Evolutionary conservation across 2,329 filamentous ascomycete species (phyloP), one percentile per base, ranked within the genome.

Genomic region (Botrytis elliptica): DNA sequence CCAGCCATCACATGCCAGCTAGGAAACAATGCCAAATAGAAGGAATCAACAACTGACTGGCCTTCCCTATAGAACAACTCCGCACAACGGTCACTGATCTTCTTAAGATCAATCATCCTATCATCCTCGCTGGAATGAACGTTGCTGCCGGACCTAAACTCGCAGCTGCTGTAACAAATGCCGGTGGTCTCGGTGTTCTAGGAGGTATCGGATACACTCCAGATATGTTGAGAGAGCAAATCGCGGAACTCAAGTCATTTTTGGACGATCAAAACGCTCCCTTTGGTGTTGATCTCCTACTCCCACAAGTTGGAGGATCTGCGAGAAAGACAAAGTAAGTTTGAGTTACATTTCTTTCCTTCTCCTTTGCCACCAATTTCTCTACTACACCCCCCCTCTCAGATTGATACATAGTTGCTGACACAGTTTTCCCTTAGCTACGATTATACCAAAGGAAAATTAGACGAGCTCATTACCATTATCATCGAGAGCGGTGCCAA

Each of bases 361-460:
- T 74, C 64, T 67, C n/a, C 36, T 60, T 49, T 60, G 49, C n/a
- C 29, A 46, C 33, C 42, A 4, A n/a, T 9, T 16, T 42, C n/a
- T 36, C 8, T 49, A 6, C 63, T 18, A 14, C 1, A 33, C 1
- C 46, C 36, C 18, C 29, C 44, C 20, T 5, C 74, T 55, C 52
- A 75, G 72, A 75, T 76, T 75, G 71, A 71, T 42, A 33, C 70
- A 75, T 75, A 75, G 72, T 42, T 71, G 77, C 77, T 79, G 65
- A 82, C 76, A 73, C 33, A 57, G 6, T 29, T 57, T 20, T 70
- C 73, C 71, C 55, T 73, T 80, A 98, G 95, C 90, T 97, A 98
- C 85, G 96, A 99, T 85, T 99, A 99, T 88, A 99, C 96, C 81
- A 98, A 99, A 88, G 96, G 96, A 83, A 98, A 98, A 86, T 93